Evolutionary conservation across 163 green algal genomes (phyloP), one percentile per base, ranked within the genome.

Genomic region (Volvox carteri): DNA sequence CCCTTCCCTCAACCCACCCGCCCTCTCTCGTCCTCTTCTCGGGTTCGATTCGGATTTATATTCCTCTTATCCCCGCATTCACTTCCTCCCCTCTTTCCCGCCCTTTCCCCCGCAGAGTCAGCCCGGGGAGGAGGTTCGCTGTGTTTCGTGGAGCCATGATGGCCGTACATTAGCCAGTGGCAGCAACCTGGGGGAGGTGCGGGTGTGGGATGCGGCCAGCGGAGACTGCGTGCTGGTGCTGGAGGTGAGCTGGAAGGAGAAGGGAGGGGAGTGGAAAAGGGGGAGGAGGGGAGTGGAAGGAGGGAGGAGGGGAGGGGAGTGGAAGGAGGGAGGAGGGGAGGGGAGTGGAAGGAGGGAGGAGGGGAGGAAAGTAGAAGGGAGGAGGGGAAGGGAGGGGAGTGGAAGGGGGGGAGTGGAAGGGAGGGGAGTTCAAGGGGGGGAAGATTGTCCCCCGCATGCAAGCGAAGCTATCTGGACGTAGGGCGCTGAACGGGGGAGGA

Each of bases 161-260:
- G 73, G 73, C 1, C 44, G 44, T 1, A 25, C 44, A 6, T 28
- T 81, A 8, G 44, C 73, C 73, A 81, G 44, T 33, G 73, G 73
- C 5, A 65, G 41, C 73, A 65, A 56, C 28, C 28, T 28, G 35
- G 52, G 52, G 33, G 35, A 54, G 52, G 54, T 74, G 11, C 77
- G 35, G 35, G 50, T 85, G 54, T 85, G 77, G 77, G 77, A 85
- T 54, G 54, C 46, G 30, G 78, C 58, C 4, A 86, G 60, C 60
- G 78, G 78, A 28, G 37, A 65, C 1, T 77, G 78, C 78, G 48
- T 46, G 0, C 39, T 52, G 19, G 50, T 12, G 23, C 78, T 86
- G 60, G 60, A 78, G 60, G 78, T 86, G 58, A 12, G 44, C 11
- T 65, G 44, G 11, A 30, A 58, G 12, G 12, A 58, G 50, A 16